Percentiles rank a stretch among this genome's conserved stretches.
These are phyloP conservation scores for Colletotrichum theobromicola DNA, from an alignment of 2,329 filamentous ascomycete genomes.

Conservation along the genomic window DNA sequence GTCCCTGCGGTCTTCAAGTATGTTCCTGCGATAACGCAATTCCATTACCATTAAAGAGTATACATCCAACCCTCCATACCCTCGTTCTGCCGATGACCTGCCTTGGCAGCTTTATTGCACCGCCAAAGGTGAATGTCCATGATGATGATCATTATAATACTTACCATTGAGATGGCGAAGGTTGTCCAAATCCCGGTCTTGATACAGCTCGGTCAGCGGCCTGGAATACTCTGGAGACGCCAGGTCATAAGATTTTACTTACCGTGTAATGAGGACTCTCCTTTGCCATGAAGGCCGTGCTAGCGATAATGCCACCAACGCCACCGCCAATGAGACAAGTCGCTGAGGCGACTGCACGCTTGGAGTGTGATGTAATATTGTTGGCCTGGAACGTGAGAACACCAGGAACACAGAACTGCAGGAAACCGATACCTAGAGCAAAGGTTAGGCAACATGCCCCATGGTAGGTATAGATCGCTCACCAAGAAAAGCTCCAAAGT, in stretches of 20 bases:
- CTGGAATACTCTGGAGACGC: not conserved
- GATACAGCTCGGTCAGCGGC: not conserved
- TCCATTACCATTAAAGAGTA: slow-evolving; percentile 5
- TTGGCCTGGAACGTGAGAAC: slow-evolving; percentile 35
- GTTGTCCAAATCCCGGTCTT: slow-evolving; percentile 19
- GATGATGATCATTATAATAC: slow-evolving; percentile 5
- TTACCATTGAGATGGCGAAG: slow-evolving; percentile 14
- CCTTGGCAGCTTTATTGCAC: slow-evolving; percentile 13
- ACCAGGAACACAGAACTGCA: slow-evolving; percentile 32
- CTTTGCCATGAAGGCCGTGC: slow-evolving; percentile 24
- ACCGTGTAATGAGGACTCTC: slow-evolving; percentile 26
- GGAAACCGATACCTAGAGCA: slow-evolving; percentile 26
- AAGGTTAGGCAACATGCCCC: fast-evolving
- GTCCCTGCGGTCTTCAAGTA: not conserved
- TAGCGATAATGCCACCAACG: slow-evolving; percentile 27
- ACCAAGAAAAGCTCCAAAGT: slow-evolving; percentile 31
- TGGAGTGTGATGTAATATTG: slow-evolving; percentile 33
- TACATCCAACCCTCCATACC: slow-evolving; percentile 16
- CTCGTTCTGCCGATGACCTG: not conserved
- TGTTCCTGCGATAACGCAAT: not conserved
- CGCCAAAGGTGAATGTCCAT: slow-evolving; percentile 19
- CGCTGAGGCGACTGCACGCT: slow-evolving; percentile 31
- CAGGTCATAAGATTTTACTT: fast-evolving
- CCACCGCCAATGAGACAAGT: slow-evolving; percentile 32
- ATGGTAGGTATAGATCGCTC: slow-evolving; percentile 26